Conservation (phyloP, 202 grass and related monocot genomes). For the Cymbopogon flexuosus region DNA sequence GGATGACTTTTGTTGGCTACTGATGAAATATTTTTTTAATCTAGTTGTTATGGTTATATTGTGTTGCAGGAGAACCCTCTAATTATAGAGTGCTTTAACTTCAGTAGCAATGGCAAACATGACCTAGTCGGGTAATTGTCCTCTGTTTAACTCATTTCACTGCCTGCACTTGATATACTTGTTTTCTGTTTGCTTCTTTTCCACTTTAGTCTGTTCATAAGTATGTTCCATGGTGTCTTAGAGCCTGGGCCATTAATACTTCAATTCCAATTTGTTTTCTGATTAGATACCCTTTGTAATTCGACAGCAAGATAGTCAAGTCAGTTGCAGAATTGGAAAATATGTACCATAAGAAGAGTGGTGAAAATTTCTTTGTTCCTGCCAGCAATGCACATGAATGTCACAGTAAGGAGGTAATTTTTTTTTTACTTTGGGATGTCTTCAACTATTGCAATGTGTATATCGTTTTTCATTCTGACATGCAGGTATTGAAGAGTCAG, state of each 20-base stretch:
- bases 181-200: background rate
- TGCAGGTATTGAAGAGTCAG: slow-evolving; percentile 75
- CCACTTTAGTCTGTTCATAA: slow-evolving; percentile 14
- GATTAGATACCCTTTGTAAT: slow-evolving; percentile 56
- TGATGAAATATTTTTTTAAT: slow-evolving; percentile 19
- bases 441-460: slow-evolving; percentile 18
- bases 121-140: slow-evolving; percentile 88
- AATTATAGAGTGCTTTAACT: slow-evolving; percentile 94
- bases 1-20: slow-evolving; percentile 21
- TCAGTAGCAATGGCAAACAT: slow-evolving; percentile 85
- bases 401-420: slow-evolving; percentile 79
- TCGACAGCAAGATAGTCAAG: slow-evolving; percentile 92
- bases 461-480: slow-evolving; percentile 32
- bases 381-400: slow-evolving; percentile 50
- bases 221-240: slow-evolving; percentile 36
- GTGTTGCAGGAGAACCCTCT: slow-evolving; percentile 90
- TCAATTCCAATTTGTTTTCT: slow-evolving; percentile 47
- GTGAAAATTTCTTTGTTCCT: slow-evolving; percentile 82
- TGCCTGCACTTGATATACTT: background rate
- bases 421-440: slow-evolving; percentile 37
- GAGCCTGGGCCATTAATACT: slow-evolving; percentile 37
- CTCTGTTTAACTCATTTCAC: slow-evolving; percentile 16
- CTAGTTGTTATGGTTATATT: slow-evolving; percentile 30
- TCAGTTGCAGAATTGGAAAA: slow-evolving; percentile 81
- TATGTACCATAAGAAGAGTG: slow-evolving; percentile 52